Percentiles rank a stretch among this genome's conserved stretches.
Conservation (phyloP, 768 basidiomycete species). For the Lactarius hengduanensis region DNA sequence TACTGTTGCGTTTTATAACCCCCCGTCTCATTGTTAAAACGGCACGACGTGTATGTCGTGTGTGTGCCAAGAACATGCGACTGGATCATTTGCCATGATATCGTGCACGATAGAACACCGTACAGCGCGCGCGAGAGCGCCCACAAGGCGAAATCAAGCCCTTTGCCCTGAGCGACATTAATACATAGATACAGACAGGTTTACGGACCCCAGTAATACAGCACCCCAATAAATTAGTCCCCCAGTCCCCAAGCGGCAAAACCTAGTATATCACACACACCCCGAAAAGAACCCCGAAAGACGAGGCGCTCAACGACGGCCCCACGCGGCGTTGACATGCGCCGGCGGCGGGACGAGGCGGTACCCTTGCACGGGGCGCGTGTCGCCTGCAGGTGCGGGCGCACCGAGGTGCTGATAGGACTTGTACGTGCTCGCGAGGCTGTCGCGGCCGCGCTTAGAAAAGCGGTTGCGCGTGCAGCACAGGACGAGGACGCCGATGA, state of each 20-base stretch:
- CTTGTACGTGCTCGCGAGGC: slow-evolving; percentile 5
- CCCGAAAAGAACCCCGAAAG: neutral
- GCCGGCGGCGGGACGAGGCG: neutral
- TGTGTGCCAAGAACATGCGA: neutral
- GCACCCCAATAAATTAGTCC: neutral
- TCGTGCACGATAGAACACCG: neutral
- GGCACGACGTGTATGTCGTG: neutral
- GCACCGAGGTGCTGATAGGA: slow-evolving; percentile 10
- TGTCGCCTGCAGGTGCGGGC: neutral
- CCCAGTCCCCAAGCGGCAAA: neutral
- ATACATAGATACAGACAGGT: neutral
- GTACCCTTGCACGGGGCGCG: slow-evolving; percentile 6
- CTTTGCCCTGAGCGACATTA: neutral
- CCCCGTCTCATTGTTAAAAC: neutral
- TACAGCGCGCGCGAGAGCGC: neutral
- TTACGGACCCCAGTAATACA: neutral
- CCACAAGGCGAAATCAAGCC: neutral
- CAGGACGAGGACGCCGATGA: slow-evolving; percentile 6
- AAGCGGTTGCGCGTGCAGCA: neutral
- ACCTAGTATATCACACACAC: neutral
- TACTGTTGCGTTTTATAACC: neutral
- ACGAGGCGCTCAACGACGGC: slow-evolving; percentile 1
- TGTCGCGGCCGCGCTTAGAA: neutral
- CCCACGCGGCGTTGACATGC: neutral
- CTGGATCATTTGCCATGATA: neutral